These are phyloP conservation scores for Oryza coarctata DNA, from an alignment of 176 grass and related monocot species.

Conservation along the genomic window DNA sequence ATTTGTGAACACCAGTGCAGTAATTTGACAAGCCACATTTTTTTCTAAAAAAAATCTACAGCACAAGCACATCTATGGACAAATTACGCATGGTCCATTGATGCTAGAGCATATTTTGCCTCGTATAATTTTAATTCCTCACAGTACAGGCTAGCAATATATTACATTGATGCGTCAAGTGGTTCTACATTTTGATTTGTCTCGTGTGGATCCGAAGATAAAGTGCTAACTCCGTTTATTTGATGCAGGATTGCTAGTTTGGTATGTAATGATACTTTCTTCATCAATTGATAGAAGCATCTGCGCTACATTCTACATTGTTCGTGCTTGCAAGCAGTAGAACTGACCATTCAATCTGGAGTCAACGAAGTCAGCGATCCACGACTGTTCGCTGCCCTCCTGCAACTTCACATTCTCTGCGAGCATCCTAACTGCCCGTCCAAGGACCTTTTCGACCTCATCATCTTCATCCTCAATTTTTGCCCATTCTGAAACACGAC, in stretches of 20 bases:
- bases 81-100: background rate
- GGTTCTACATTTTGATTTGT: background rate
- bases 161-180: background rate
- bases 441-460: constrained; percentile 15
- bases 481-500: constrained; percentile 36
- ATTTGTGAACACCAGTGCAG: background rate
- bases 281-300: constrained; percentile 51
- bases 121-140: background rate
- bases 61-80: background rate
- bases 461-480: constrained; percentile 8
- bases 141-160: background rate
- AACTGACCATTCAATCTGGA: constrained; percentile 40
- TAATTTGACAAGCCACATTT: background rate
- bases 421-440: constrained; percentile 8
- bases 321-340: constrained; percentile 37
- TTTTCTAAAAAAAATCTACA: background rate
- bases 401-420: constrained; percentile 28
- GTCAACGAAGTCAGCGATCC: constrained; percentile 44
- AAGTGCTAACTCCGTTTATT: background rate
- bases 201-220: background rate
- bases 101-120: background rate
- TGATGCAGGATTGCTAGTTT: background rate
- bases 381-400: background rate
- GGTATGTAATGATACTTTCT: background rate
- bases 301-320: constrained; percentile 31